phyloP scores from a whole-genome alignment of 2,329 filamentous ascomycete genomes.

The Chrysoporthe cubensis region DNA sequence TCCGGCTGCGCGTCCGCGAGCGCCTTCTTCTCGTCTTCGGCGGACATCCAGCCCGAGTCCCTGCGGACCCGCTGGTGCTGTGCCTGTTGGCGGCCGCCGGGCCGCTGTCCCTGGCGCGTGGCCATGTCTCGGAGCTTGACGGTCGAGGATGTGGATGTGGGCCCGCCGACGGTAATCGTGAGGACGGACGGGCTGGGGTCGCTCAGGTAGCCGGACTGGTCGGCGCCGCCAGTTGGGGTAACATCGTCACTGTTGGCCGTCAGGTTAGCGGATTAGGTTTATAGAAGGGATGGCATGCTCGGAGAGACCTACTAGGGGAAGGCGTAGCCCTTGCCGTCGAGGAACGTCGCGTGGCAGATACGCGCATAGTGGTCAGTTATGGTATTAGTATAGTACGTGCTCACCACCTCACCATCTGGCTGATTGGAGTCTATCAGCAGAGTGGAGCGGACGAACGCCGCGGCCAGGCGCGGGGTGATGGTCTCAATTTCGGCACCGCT shows the following conservation, averaged over 20 bases:
- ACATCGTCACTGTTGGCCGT: constrained; percentile 61
- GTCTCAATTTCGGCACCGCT: constrained; percentile 56
- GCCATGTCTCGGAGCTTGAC: constrained; percentile 21
- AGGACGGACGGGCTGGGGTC: constrained; percentile 59
- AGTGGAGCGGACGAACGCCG: constrained; percentile 76
- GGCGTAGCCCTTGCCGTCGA: constrained; percentile 67
- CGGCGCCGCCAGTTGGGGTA: constrained; percentile 52
- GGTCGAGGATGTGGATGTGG: constrained; percentile 16
- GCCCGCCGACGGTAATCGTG: constrained; percentile 60
- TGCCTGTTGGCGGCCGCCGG: constrained; percentile 14
- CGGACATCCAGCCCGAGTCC: constrained; percentile 14
- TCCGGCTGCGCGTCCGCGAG: constrained; percentile 7
- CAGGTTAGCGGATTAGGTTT: neutral
- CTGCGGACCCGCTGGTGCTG: constrained; percentile 11
- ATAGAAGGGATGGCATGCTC: neutral
- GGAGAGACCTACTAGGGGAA: constrained; percentile 58
- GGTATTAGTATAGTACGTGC: constrained; percentile 55
- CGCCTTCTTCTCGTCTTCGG: constrained; percentile 25
- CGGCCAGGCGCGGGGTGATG: constrained; percentile 73
- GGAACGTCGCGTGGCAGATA: constrained; percentile 63
- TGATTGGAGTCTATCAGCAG: constrained; percentile 58
- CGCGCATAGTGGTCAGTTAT: constrained; percentile 70
- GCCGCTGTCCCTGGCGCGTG: constrained; percentile 14
- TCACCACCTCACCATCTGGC: constrained; percentile 54
- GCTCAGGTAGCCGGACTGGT: constrained; percentile 67